Base-by-base conservation (phyloP, 2,329 filamentous ascomycete species). In the Fusarium zealandicum region DNA sequence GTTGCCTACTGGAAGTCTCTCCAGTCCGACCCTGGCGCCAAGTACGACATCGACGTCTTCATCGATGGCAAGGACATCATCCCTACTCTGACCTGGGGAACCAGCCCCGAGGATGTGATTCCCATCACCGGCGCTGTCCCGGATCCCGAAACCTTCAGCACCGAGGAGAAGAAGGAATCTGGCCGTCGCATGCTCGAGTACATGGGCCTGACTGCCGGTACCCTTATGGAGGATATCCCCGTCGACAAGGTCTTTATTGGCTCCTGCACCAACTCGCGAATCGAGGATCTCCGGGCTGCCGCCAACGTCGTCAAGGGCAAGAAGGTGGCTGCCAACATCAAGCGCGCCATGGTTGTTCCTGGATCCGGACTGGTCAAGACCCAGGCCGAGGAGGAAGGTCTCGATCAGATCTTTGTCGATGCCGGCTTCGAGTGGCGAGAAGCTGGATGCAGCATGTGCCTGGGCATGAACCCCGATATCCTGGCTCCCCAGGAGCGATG, bases 401-500 rank as follows among this genome's bases (percentile, higher is more conserved):
- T 99, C 5, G 91, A 98, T 77, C 91, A 92, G 80, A 90, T 97
- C 71, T 98, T 99, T 76, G 71, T 79, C 8, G 91, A 96, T 57
- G 93, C 95, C 41, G 95, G 95, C 7, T 98, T 98, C 65, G 93
- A 98, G 74, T 98, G 93, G 93, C 87, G 95, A 72, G 95, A 99
- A 79, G 95, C 95, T 64, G 95, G 95, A 42, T 99, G 95, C 84
- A 96, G 91, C 59, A 99, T 99, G 95, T 98, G 95, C 73, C 83
- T 99, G 49, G 95, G 95, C 73, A 99, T 99, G 93, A 99, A 99
- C 80, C 93, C 95, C 0, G 95, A 99, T 73, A 98, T 99, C 61
- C 84, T 98, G 39, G 87, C 92, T 2, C 93, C 95, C 47, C 85
- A 89, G 73, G 95, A 99, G 78, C 88, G 95, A 69, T 98, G 95